Base-by-base conservation (phyloP, 352 stramenopile species). In the Globisporangium cystogenes region DNA sequence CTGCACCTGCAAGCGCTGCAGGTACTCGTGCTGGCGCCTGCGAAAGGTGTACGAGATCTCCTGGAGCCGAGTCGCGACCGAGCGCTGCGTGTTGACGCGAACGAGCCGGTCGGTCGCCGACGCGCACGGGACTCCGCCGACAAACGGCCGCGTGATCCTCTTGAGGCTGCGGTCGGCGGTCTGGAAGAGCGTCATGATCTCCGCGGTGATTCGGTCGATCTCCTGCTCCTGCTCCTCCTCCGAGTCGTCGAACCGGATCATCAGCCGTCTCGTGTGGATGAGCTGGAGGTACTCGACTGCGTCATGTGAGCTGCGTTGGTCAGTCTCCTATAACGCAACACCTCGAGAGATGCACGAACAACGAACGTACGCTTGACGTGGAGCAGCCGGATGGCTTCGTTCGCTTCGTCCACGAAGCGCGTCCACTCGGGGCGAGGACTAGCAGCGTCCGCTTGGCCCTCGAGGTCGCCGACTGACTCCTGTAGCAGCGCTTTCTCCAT, bases 271-370 rank as follows among this genome's bases (percentile, higher is more conserved):
- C 40, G 78, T 90, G 59, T 93, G 82, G 23, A 93, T 53, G 43
- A 90, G 62, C 57, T 91, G 77, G 31, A 93, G 67, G 44, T 91
- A 93, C 24, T 91, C 80, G 52, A 93, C 82, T 93, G 33, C 11
- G 48, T 20, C 23, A 21, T 41, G 15, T 11, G 16, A 21, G 12
- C 36, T 48, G 6, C 11, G 23, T 15, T 20, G 24, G 36, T n/a
- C n/a, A n/a, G n/a, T n/a, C n/a, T n/a, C n/a, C n/a, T n/a, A n/a
- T n/a, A n/a, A n/a, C n/a, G n/a, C 20, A 31, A 14, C 24, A 20
- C 3, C n/a, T 24, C 4, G 15, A 18, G 15, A 2, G 6, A 15
- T n/a, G n/a, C n/a, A n/a, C n/a, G n/a, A 21, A 44, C 15, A 31
- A 41, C n/a, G 18, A 14, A 67, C 71, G 57, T 70, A 93, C 79